Evolutionary conservation across 257 asterid species (phyloP).

Genomic region (Solanum chmielewskii): DNA sequence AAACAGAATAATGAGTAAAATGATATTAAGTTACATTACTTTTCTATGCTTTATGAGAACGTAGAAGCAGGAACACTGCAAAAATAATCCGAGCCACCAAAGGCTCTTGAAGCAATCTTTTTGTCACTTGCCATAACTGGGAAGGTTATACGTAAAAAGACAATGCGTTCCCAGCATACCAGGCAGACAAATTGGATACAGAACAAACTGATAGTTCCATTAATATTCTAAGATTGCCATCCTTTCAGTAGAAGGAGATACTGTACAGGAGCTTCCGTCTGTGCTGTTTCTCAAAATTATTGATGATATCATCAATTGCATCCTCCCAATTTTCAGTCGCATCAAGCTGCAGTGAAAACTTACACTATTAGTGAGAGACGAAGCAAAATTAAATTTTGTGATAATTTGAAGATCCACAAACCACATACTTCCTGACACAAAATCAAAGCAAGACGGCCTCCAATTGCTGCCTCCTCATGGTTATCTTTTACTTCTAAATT

Average conservation of each 20-base stretch:
- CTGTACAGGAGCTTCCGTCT: constrained; percentile 70
- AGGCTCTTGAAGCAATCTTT: neutral
- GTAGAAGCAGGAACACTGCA: neutral
- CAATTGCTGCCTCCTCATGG: constrained; percentile 96
- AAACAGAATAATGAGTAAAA: neutral
- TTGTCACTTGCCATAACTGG: neutral
- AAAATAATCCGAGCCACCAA: neutral
- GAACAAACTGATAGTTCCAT: neutral
- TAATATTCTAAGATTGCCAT: neutral
- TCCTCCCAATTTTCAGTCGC: constrained; percentile 75
- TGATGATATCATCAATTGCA: constrained; percentile 47
- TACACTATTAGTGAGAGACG: neutral
- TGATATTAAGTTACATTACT: neutral
- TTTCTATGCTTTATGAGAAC: neutral
- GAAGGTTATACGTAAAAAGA: neutral
- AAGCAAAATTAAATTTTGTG: neutral
- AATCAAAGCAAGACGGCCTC: constrained; percentile 75
- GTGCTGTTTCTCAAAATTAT: constrained; percentile 67
- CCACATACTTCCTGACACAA: constrained; percentile 72
- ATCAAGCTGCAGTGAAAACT: constrained; percentile 44
- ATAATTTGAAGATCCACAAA: neutral
- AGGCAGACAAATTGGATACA: neutral
- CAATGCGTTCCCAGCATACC: neutral
- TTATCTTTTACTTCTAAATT: constrained; percentile 96
- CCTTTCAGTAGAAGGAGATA: constrained; percentile 50